Conservation (phyloP, 768 basidiomycete species). For the Podaxis pistillaris region DNA sequence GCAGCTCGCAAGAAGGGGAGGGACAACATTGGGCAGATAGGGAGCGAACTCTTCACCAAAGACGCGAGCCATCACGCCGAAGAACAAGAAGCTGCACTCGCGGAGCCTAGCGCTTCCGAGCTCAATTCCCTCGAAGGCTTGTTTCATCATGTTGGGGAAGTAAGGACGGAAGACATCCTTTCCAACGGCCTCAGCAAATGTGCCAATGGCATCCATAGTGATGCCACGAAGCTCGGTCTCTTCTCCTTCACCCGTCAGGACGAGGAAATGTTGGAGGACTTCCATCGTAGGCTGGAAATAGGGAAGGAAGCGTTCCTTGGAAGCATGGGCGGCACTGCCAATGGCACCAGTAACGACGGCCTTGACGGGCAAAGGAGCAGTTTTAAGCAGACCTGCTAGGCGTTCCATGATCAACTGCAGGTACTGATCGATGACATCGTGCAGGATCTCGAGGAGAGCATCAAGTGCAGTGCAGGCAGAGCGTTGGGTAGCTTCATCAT, state of each 20-base stretch:
- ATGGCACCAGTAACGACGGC: constrained; percentile 96
- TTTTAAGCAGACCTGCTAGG: constrained; percentile 82
- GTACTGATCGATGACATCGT: constrained; percentile 88
- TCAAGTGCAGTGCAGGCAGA: constrained; percentile 97
- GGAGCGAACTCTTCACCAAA: constrained; percentile 92
- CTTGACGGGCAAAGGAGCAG: constrained; percentile 84
- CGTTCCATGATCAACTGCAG: constrained; percentile 93
- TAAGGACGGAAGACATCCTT: constrained; percentile 92
- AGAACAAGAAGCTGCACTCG: constrained; percentile 98
- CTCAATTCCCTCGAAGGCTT: constrained; percentile 87
- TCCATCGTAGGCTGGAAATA: constrained; percentile 94
- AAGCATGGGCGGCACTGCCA: constrained; percentile 96
- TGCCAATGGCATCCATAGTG: constrained; percentile 98
- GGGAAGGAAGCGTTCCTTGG: constrained; percentile 84
- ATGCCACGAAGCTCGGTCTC: constrained; percentile 94
- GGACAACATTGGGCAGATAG: constrained; percentile 84
- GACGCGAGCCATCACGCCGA: constrained; percentile 96
- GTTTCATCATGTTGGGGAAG: constrained; percentile 95
- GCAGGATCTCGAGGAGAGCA: constrained; percentile 91
- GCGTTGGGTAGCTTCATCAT: constrained; percentile 83
- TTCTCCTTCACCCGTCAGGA: constrained; percentile 83
- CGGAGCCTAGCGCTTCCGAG: constrained; percentile 84
- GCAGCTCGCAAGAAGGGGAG: constrained; percentile 79
- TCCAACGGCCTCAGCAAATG: constrained; percentile 96
- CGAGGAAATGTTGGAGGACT: constrained; percentile 85